Evolutionary conservation across 768 basidiomycete genomes (phyloP), one percentile per base, ranked within the genome.

Genomic region (Kwoniella pini): DNA sequence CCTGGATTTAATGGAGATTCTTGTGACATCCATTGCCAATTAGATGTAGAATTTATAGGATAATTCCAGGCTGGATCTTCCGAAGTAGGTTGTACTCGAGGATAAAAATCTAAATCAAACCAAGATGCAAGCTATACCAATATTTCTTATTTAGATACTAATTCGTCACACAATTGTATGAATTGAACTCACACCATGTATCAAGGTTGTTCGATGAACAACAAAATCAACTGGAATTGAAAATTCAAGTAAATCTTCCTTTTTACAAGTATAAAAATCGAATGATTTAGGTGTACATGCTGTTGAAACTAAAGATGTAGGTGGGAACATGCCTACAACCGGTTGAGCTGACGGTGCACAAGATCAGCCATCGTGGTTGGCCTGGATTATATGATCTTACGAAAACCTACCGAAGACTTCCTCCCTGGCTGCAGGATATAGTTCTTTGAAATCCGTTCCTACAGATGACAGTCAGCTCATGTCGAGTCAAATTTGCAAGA

Each of bases 51-150:
- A 24, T 61, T 66, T n/a, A 70, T 56, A 6, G 54, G 50, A 43
- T 66, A 68, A 36, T 69, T 54, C 77, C 77, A 78, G 5, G 66
- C 51, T 13, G 60, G 58, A 50, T 71, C 66, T 15, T 60, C 61
- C 17, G 40, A 13, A 15, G 53, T 30, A n/a, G 59, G 49, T 4
- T 52, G n/a, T 26, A 65, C 68, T 10, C 66, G 63, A 28, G 76
- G 76, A 10, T 53, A 42, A 50, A 78, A 78, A 27, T 67, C 70
- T 9, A 77, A 65, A 39, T 77, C 76, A 49, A 78, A 78, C 77
- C 77, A 78, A 9, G 75, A 76, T 33, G 75, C 77, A 19, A 77
- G 68, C 76, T 77, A 48, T 7, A 19, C 17, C 12, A 27, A 57
- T 9, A 19, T 24, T 54, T 13, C 36, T 26, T 19, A 43, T 31